Conservation (phyloP, 148 eudicot species). For the Heliamphora exappendiculata region DNA sequence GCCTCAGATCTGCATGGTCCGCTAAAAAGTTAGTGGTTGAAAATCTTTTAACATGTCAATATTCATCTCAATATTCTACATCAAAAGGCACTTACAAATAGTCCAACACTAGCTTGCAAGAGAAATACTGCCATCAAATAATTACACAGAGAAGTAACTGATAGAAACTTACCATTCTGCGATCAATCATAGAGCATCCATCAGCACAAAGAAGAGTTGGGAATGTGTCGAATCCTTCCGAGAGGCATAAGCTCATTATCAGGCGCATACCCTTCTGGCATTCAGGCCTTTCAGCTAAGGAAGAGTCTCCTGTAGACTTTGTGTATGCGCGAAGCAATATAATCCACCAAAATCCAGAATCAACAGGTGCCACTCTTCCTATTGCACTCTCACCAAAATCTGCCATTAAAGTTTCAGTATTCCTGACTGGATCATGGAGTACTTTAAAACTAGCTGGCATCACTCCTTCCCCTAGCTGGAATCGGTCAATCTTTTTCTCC, state of each 20-base stretch:
- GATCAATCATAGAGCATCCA: slow-evolving; percentile 97
- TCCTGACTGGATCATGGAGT: slow-evolving; percentile 65
- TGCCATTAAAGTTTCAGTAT: slow-evolving; percentile 77
- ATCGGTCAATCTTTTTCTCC: slow-evolving; percentile 90
- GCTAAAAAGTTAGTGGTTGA: neutral
- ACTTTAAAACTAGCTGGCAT: slow-evolving; percentile 99
- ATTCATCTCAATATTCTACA: neutral
- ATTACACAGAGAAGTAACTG: neutral
- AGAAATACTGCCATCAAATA: neutral
- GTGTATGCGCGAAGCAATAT: slow-evolving; percentile 90
- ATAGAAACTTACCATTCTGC: slow-evolving; percentile 68
- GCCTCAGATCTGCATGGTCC: neutral
- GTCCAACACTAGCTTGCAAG: neutral
- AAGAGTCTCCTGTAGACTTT: slow-evolving; percentile 75
- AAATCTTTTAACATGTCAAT: neutral
- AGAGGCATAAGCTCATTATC: slow-evolving; percentile 80
- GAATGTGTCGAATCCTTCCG: slow-evolving; percentile 94
- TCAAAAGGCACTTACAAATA: neutral
- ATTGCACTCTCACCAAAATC: slow-evolving; percentile 98
- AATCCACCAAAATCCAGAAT: slow-evolving; percentile 99
- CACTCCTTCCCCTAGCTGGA: slow-evolving; percentile 92
- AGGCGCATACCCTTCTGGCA: slow-evolving; percentile 94
- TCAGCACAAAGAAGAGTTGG: slow-evolving; percentile 95
- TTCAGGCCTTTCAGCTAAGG: slow-evolving; percentile 91
- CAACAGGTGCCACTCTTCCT: slow-evolving; percentile 96